phyloP scores from a whole-genome alignment of 495 filamentous ascomycete genomes.

The Tuber magnatum region DNA sequence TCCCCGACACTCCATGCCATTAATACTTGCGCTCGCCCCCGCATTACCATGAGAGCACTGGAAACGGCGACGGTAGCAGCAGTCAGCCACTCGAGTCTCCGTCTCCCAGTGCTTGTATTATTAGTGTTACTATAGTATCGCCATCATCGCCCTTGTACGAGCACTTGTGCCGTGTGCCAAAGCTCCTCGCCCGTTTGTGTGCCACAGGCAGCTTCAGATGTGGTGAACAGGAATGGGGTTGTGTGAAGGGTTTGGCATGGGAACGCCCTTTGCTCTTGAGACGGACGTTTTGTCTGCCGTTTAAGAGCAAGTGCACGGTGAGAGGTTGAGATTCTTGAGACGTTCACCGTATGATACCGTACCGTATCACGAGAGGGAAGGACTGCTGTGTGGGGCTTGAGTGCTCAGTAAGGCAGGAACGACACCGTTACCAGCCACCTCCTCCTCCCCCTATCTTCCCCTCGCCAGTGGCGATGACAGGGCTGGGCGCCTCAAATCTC shows the following conservation, averaged over 20 bases:
- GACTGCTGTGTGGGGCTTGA: not conserved
- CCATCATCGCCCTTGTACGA: not conserved
- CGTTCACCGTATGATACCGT: not conserved
- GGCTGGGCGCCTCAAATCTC: not conserved
- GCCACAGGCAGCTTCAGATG: not conserved
- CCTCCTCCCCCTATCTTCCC: not conserved
- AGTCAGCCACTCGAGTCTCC: conserved; percentile 1
- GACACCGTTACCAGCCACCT: conserved; percentile 11
- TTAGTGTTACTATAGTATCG: not conserved
- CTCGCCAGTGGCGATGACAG: not conserved
- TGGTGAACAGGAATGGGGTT: not conserved
- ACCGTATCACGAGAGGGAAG: not conserved
- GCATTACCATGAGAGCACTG: not conserved
- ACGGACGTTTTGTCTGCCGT: not conserved
- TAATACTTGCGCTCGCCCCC: not conserved
- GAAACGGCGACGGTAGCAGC: not conserved
- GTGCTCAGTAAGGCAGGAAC: conserved; percentile 1
- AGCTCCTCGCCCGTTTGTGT: not conserved
- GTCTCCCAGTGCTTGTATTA: not conserved
- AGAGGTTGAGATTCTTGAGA: conserved; percentile 4
- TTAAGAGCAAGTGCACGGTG: not conserved
- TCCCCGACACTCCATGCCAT: not conserved
- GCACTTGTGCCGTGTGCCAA: no score
- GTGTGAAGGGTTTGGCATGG: not conserved
- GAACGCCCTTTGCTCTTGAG: not conserved